Percentiles rank a stretch among this genome's conserved stretches.
Conservation (phyloP, 176 grass and related monocot genomes). For the Rhynchospora breviuscula region DNA sequence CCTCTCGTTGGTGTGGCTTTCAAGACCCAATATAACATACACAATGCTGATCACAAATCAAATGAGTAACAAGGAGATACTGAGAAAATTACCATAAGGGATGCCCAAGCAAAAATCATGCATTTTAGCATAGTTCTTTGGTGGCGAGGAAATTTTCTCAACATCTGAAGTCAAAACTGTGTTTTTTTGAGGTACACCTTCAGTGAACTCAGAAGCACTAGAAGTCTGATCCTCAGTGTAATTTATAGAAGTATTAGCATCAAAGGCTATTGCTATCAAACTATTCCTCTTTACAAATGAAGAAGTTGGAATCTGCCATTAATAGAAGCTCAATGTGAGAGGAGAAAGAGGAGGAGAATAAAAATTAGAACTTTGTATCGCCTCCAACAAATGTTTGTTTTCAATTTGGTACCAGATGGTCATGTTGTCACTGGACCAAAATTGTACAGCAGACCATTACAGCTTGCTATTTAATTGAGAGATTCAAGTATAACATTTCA, state of each 20-base stretch:
- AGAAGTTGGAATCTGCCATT: conserved; percentile 33
- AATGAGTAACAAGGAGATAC: conserved; percentile 1
- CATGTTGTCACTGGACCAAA: neutral
- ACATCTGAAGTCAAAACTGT: conserved; percentile 22
- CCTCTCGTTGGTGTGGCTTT: neutral
- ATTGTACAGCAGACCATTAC: neutral
- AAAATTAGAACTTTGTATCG: neutral
- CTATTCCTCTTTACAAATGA: conserved; percentile 47
- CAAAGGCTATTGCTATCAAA: conserved; percentile 32
- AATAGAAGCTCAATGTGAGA: conserved; percentile 9
- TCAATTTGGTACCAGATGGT: neutral
- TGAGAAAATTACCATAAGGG: conserved; percentile 61
- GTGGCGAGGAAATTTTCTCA: conserved; percentile 31
- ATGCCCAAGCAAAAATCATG: conserved; percentile 97
- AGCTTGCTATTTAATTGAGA: neutral
- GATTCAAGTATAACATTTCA: neutral
- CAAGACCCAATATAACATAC: neutral
- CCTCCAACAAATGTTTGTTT: neutral
- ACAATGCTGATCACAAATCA: neutral
- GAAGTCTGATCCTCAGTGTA: conserved; percentile 40
- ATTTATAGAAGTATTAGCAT: conserved; percentile 22
- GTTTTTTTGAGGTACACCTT: neutral
- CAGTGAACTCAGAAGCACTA: neutral
- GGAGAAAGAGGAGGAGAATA: neutral
- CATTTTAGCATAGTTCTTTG: conserved; percentile 68